Evolutionary conservation across 768 basidiomycete species (phyloP).

Genomic region (Coprinopsis sp.): DNA sequence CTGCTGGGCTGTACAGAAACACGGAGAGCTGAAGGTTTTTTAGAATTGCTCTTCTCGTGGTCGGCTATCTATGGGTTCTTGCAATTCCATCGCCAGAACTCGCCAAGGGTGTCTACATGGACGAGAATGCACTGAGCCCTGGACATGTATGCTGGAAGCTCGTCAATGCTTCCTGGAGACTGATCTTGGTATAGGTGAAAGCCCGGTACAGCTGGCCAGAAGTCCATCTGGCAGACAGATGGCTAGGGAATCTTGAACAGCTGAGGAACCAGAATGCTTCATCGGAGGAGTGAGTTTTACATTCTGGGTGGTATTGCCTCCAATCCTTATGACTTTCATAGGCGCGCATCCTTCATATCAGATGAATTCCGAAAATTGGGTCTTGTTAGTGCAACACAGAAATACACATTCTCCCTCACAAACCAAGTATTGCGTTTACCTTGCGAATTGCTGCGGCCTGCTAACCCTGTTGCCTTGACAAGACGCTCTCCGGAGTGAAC

Average conservation of each 20-base stretch:
- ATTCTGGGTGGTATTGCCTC: not conserved
- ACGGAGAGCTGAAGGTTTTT: slow-evolving; percentile 5
- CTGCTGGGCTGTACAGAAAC: not conserved
- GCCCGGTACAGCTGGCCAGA: slow-evolving; percentile 91
- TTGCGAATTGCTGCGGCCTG: slow-evolving; percentile 1
- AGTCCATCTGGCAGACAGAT: slow-evolving; percentile 81
- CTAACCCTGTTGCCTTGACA: slow-evolving; percentile 4
- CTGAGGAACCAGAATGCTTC: slow-evolving; percentile 61
- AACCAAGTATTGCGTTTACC: slow-evolving; percentile 39
- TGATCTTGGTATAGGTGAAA: slow-evolving; percentile 56
- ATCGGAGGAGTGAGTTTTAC: slow-evolving; percentile 59
- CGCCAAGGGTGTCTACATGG: slow-evolving; percentile 72
- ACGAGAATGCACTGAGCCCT: slow-evolving; percentile 95
- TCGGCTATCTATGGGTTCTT: slow-evolving; percentile 83
- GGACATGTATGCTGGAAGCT: slow-evolving; percentile 55
- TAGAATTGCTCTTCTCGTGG: slow-evolving; percentile 54
- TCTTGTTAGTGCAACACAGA: slow-evolving; percentile 62
- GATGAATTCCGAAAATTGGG: slow-evolving; percentile 73
- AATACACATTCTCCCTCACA: slow-evolving; percentile 53
- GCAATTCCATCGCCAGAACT: slow-evolving; percentile 64
- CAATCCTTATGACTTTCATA: slow-evolving; percentile 23
- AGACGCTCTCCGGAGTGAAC: slow-evolving; percentile 68
- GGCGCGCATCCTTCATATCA: slow-evolving; percentile 60
- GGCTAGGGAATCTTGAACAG: slow-evolving; percentile 63
- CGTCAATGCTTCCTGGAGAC: not conserved